Conservation (phyloP, 2,329 filamentous ascomycete genomes). For the Metarhizium brunneum region DNA sequence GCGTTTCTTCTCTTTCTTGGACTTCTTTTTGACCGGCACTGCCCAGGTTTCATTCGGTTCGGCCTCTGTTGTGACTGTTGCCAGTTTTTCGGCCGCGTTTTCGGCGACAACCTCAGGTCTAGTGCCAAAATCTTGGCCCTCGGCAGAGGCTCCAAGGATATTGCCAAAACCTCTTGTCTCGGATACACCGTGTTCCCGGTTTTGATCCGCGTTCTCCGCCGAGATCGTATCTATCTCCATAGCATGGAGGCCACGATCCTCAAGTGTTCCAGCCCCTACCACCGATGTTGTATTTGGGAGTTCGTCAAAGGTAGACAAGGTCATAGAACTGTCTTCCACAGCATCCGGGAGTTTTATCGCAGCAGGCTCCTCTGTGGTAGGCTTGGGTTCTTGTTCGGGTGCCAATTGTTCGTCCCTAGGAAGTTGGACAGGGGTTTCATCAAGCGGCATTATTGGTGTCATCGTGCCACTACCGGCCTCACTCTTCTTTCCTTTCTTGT, state of each 20-base stretch:
- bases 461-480: slow-evolving; percentile 6
- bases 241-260: not conserved
- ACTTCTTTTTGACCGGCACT: slow-evolving; percentile 11
- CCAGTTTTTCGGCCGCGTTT: not conserved
- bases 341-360: not conserved
- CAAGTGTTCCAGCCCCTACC: not conserved
- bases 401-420: not conserved
- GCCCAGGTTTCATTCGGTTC: not conserved
- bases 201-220: not conserved
- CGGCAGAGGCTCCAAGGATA: not conserved
- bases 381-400: not conserved
- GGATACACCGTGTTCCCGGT: not conserved
- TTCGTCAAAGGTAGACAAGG: not conserved
- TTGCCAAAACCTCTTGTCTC: not conserved
- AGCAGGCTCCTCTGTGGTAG: not conserved
- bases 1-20: slow-evolving; percentile 19
- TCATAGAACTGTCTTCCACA: slow-evolving; percentile 8
- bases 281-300: not conserved
- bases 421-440: not conserved
- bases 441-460: slow-evolving; percentile 1
- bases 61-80: slow-evolving; percentile 17
- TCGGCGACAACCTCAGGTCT: not conserved
- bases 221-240: not conserved
- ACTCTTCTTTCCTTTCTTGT: slow-evolving; percentile 26
- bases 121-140: not conserved